These are phyloP conservation scores for Fusarium oxysporum DNA, from an alignment of 2,329 filamentous ascomycete species.

Conservation along the genomic window DNA sequence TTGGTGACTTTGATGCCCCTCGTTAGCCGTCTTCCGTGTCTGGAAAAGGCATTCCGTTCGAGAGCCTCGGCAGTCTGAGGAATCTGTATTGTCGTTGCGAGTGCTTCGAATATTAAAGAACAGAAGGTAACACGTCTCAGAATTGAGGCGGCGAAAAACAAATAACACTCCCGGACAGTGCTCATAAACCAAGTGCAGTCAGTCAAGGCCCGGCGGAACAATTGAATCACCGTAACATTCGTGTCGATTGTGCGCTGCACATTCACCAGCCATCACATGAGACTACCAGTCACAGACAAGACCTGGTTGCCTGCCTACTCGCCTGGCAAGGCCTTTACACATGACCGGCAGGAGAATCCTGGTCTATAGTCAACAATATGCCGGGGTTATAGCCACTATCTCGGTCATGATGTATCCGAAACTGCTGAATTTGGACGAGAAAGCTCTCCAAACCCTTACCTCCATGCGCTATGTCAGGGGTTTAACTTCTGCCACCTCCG, in stretches of 20 bases:
- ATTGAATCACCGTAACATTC: background rate
- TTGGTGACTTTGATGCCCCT: background rate
- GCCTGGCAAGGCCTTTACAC: constrained; percentile 2
- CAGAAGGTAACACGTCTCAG: background rate
- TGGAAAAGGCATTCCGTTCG: constrained; percentile 6
- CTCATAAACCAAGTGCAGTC: background rate
- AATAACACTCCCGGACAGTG: background rate
- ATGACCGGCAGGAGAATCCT: constrained; percentile 10
- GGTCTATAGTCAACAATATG: constrained; percentile 22
- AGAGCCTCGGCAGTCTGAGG: constrained; percentile 7
- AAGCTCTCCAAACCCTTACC: constrained; percentile 15
- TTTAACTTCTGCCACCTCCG: constrained; percentile 16
- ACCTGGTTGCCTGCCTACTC: constrained; percentile 7
- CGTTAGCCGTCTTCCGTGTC: constrained; percentile 17
- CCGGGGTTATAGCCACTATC: constrained; percentile 15
- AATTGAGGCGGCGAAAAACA: background rate
- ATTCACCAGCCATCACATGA: constrained; percentile 25
- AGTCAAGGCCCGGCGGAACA: background rate
- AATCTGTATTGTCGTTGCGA: background rate
- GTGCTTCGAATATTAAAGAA: background rate
- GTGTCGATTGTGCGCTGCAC: background rate
- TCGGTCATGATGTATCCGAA: constrained; percentile 27
- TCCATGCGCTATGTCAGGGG: constrained; percentile 23
- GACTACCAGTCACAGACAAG: constrained; percentile 21
- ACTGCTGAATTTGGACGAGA: constrained; percentile 25